Percentiles rank a stretch among this genome's conserved stretches.
phyloP scores from a whole-genome alignment of 108 stramenopile species.

The Parietichytrium sp. region DNA sequence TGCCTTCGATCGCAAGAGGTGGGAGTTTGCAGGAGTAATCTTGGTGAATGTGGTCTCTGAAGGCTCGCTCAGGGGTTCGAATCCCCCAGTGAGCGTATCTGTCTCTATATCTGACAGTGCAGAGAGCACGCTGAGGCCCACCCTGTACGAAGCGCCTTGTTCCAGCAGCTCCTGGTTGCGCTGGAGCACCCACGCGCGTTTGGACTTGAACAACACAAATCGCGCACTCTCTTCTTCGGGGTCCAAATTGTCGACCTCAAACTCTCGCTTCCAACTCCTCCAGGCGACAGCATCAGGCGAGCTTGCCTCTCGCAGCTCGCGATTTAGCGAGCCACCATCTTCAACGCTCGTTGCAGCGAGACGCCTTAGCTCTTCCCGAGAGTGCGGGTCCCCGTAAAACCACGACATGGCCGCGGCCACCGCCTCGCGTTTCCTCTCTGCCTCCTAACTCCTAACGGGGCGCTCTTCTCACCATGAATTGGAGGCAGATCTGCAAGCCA shows the following conservation, averaged over 20 bases:
- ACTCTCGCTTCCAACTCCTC: not conserved
- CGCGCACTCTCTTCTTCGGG: not conserved
- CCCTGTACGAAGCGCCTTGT: not conserved
- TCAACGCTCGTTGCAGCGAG: no score
- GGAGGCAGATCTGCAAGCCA: no score
- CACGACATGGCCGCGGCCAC: conserved; percentile 39
- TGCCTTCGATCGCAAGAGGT: no score
- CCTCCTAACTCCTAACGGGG: no score
- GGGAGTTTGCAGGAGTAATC: not conserved
- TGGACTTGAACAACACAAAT: not conserved
- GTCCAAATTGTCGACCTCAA: not conserved
- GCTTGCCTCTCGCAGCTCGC: not conserved
- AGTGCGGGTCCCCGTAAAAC: not conserved
- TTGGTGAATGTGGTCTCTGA: not conserved
- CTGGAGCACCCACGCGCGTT: not conserved
- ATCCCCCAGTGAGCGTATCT: not conserved
- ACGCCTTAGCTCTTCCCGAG: not conserved
- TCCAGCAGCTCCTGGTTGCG: not conserved
- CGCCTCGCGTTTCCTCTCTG: no score
- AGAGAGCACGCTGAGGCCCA: not conserved
- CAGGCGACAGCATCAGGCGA: not conserved
- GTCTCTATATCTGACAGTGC: not conserved
- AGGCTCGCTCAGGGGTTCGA: not conserved
- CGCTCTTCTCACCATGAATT: no score
- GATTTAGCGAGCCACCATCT: no score